These are phyloP conservation scores for Geosmithia flava DNA, from an alignment of 2,329 filamentous ascomycete species.

Conservation along the genomic window DNA sequence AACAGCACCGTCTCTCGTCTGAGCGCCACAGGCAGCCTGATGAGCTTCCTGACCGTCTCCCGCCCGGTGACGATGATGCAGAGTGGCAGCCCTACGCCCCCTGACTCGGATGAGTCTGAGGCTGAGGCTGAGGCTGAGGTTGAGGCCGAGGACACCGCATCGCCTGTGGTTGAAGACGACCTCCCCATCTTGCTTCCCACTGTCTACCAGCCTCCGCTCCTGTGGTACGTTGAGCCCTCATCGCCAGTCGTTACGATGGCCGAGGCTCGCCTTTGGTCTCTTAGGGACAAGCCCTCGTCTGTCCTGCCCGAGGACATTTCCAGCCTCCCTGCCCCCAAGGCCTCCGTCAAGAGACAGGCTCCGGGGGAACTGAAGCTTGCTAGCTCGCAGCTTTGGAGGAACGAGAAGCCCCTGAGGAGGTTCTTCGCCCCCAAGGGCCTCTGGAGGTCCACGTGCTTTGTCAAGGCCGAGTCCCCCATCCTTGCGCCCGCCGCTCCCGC, in stretches of 20 bases:
- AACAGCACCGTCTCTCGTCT: neutral
- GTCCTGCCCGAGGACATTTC: neutral
- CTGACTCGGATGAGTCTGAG: slow-evolving; percentile 33
- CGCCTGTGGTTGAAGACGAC: neutral
- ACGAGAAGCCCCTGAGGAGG: neutral
- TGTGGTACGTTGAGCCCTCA: neutral
- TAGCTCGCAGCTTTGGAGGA: neutral
- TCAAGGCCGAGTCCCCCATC: neutral
- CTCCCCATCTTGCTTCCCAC: neutral
- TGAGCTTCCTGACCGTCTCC: slow-evolving; percentile 2
- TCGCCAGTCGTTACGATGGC: neutral
- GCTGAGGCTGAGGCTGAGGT: slow-evolving; percentile 19
- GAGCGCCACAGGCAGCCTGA: neutral
- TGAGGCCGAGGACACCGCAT: slow-evolving; percentile 8
- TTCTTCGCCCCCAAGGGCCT: neutral
- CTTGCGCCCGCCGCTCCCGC: slow-evolving; percentile 1
- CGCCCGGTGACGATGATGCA: slow-evolving; percentile 15
- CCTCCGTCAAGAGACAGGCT: neutral
- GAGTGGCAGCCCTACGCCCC: slow-evolving; percentile 35
- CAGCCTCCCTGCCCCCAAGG: neutral
- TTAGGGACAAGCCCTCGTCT: neutral
- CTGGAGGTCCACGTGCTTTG: neutral
- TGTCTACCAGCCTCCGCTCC: neutral
- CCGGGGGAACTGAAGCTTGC: neutral
- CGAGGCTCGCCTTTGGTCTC: slow-evolving; percentile 1